phyloP scores from a whole-genome alignment of 148 eudicot genomes.

The Mesembryanthemum crystallinum region DNA sequence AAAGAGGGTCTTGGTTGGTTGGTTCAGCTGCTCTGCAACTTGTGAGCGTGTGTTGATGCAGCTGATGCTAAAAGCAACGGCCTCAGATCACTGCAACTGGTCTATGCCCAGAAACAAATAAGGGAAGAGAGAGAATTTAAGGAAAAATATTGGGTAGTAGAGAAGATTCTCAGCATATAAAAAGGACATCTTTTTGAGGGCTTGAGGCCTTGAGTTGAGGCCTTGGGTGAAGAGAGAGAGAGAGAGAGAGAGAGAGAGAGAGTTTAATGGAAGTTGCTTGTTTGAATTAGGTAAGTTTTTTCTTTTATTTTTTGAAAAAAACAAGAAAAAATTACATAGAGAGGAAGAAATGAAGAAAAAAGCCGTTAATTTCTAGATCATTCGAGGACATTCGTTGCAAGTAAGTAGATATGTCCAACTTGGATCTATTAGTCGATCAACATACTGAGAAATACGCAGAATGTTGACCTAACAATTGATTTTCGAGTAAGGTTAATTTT shows the following conservation, averaged over 20 bases:
- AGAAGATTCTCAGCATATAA: constrained; percentile 40
- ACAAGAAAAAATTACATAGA: neutral
- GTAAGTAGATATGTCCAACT: too few relatives aligned
- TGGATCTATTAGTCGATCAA: too few relatives aligned
- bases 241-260: neutral
- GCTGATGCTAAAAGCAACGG: constrained; percentile 32
- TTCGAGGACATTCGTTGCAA: neutral
- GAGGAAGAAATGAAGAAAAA: constrained; percentile 6
- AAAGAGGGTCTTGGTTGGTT: neutral
- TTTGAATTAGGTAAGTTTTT: constrained; percentile 5
- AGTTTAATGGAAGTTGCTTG: neutral
- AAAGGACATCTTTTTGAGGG: constrained; percentile 8
- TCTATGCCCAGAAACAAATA: neutral
- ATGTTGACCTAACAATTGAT: too few relatives aligned
- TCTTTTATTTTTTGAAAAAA: neutral
- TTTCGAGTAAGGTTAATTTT: too few relatives aligned
- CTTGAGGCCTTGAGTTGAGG: neutral
- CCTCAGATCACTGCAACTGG: constrained; percentile 9
- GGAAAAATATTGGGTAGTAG: neutral
- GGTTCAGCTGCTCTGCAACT: constrained; percentile 26
- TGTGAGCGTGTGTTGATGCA: constrained; percentile 20
- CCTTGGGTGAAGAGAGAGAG: too few relatives aligned
- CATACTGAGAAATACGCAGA: too few relatives aligned
- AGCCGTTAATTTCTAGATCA: constrained; percentile 21
- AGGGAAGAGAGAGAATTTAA: constrained; percentile 6